These are phyloP conservation scores for Pseudogymnoascus sp. DNA, from an alignment of 2,329 filamentous ascomycete species.

Conservation along the genomic window DNA sequence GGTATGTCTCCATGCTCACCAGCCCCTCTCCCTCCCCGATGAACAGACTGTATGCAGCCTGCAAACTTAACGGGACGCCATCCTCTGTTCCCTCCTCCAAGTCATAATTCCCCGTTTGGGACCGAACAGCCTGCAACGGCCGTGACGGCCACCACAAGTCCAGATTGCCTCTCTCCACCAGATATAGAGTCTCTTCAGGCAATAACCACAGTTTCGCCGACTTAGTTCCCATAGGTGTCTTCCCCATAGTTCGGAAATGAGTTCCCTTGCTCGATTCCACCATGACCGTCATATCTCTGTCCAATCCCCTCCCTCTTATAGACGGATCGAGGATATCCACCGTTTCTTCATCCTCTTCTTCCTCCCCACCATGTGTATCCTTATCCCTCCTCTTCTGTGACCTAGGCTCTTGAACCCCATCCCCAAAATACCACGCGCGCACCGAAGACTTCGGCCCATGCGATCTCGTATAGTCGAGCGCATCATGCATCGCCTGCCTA, in stretches of 20 bases:
- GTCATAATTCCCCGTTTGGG: slow-evolving; percentile 19
- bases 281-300: slow-evolving; percentile 50
- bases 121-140: slow-evolving; percentile 41
- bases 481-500: slow-evolving; percentile 81
- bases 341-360: slow-evolving; percentile 20
- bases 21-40: slow-evolving; percentile 65
- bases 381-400: slow-evolving; percentile 14
- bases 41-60: slow-evolving; percentile 82
- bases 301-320: slow-evolving; percentile 59
- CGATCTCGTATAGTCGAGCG: slow-evolving; percentile 68
- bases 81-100: slow-evolving; percentile 47
- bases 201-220: slow-evolving; percentile 70
- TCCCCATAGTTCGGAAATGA: slow-evolving; percentile 72
- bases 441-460: slow-evolving; percentile 63
- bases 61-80: slow-evolving; percentile 79
- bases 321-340: slow-evolving; percentile 26
- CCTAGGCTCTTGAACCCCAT: slow-evolving; percentile 32
- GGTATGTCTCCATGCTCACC: slow-evolving; percentile 70
- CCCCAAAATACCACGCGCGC: slow-evolving; percentile 68
- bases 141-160: slow-evolving; percentile 76
- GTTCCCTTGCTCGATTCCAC: slow-evolving; percentile 67
- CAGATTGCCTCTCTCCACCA: slow-evolving; percentile 80
- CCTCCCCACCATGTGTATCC: neutral
- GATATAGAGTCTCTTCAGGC: slow-evolving; percentile 84
- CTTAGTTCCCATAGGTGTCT: slow-evolving; percentile 50